Evolutionary conservation across 306 rosid genomes (phyloP).

Genomic region (Gastrolobium bilobum): DNA sequence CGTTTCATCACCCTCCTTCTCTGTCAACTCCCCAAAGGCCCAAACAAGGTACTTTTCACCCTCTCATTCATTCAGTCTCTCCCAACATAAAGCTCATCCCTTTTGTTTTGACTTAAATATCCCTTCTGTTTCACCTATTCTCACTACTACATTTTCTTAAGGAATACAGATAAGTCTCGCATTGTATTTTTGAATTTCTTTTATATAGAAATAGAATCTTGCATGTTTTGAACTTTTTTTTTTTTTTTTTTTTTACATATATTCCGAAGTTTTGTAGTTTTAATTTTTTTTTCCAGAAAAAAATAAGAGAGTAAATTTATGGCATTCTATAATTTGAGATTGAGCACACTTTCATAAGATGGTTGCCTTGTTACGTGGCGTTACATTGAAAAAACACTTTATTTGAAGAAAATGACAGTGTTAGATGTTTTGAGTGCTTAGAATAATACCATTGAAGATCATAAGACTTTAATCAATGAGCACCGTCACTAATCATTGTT

Average conservation of each 20-base stretch:
- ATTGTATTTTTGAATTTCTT: not conserved
- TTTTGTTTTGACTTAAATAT: conserved; percentile 1
- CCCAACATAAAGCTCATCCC: not conserved
- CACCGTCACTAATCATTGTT: not conserved
- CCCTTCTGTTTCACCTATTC: not conserved
- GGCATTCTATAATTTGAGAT: not conserved
- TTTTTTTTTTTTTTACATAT: too few relatives aligned
- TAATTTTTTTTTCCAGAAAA: not conserved
- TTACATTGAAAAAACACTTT: conserved; percentile 15
- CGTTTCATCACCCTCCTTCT: not conserved
- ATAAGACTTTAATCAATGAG: conserved; percentile 15
- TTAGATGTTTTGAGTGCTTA: not conserved
- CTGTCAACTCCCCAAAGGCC: not conserved
- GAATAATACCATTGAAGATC: not conserved
- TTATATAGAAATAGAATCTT: not conserved
- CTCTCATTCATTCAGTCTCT: not conserved
- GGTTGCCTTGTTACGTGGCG: not conserved
- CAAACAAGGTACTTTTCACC: not conserved
- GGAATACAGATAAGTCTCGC: not conserved
- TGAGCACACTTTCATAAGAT: not conserved
- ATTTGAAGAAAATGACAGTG: not conserved
- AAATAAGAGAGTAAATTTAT: not conserved
- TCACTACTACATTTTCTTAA: not conserved
- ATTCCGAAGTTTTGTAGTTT: too few relatives aligned
- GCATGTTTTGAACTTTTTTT: not conserved